These are phyloP conservation scores for Brasenia schreberi DNA, from an alignment of 164 flowering plant genomes.

Conservation along the genomic window DNA sequence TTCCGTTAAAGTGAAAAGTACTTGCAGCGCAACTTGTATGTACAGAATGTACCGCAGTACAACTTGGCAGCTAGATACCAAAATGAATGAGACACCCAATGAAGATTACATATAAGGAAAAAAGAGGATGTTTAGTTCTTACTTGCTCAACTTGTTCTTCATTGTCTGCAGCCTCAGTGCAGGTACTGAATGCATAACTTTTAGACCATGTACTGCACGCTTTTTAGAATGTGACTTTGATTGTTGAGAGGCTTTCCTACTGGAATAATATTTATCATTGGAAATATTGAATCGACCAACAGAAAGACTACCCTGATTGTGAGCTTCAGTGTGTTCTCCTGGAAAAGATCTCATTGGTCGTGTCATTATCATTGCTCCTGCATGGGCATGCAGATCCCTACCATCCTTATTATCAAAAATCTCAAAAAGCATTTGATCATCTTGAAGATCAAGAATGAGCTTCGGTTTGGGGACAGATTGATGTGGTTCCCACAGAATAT, in stretches of 20 bases:
- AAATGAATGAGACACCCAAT: not conserved
- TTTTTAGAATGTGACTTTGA: slow-evolving; percentile 72
- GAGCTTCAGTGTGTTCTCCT: slow-evolving; percentile 41
- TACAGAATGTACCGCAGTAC: too few species aligned
- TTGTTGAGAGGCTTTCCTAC: slow-evolving; percentile 75
- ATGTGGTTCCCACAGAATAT: slow-evolving; percentile 66
- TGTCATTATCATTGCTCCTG: slow-evolving; percentile 77
- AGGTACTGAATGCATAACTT: slow-evolving; percentile 83
- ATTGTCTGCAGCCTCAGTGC: slow-evolving; percentile 81
- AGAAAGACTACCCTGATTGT: slow-evolving; percentile 39
- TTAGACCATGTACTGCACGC: slow-evolving; percentile 64
- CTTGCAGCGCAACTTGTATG: too few species aligned
- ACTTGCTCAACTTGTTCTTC: slow-evolving; percentile 95
- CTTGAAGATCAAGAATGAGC: slow-evolving; percentile 87
- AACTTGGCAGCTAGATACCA: not conserved
- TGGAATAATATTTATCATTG: slow-evolving; percentile 81
- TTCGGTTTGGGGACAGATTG: slow-evolving; percentile 42
- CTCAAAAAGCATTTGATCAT: slow-evolving; percentile 95
- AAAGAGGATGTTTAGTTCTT: slow-evolving; percentile 16
- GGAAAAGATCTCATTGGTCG: slow-evolving; percentile 30
- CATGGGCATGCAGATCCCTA: slow-evolving; percentile 50
- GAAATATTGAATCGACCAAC: slow-evolving; percentile 67
- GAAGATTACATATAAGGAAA: not conserved
- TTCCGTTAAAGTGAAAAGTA: too few species aligned
- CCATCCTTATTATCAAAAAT: slow-evolving; percentile 47